Percentiles rank a stretch among this genome's conserved stretches.
Conservation (phyloP, 441 rosid genomes). For the Eutrema salsugineum region DNA sequence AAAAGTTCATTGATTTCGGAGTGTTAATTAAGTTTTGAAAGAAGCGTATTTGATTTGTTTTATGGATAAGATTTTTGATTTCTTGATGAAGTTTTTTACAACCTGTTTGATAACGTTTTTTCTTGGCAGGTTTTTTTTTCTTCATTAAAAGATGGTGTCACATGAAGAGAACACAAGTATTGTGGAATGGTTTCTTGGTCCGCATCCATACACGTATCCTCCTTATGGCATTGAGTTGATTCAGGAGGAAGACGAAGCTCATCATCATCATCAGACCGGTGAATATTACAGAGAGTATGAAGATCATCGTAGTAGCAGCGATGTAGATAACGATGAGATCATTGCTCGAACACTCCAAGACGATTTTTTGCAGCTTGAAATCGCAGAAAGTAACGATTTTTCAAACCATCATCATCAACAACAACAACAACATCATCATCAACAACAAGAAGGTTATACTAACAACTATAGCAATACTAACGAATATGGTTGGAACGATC, state of each 20-base stretch:
- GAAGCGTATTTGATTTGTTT: neutral
- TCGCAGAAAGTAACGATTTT: conserved; percentile 43
- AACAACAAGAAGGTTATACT: conserved; percentile 32
- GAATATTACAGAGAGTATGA: conserved; percentile 40
- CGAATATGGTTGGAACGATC: conserved; percentile 41
- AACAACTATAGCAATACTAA: conserved; percentile 24
- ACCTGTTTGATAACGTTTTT: neutral
- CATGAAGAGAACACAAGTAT: conserved; percentile 57
- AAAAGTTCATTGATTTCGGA: neutral
- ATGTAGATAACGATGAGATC: conserved; percentile 63
- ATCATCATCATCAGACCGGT: conserved; percentile 18
- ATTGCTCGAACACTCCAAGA: conserved; percentile 63
- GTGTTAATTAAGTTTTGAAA: conserved; percentile 1
- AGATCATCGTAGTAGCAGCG: conserved; percentile 36
- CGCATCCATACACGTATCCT: conserved; percentile 33
- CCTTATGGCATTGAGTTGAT: conserved; percentile 41
- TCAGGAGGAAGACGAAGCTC: conserved; percentile 35
- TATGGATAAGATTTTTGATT: conserved; percentile 19
- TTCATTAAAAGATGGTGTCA: conserved; percentile 34
- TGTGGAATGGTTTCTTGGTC: conserved; percentile 58
- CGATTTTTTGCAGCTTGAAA: conserved; percentile 57
- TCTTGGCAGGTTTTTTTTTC: neutral
- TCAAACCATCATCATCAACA: conserved; percentile 31
- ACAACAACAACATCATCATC: conserved; percentile 30
- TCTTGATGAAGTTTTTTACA: neutral